phyloP scores from a whole-genome alignment of 306 rosid genomes.

The Boehmeria nivea region DNA sequence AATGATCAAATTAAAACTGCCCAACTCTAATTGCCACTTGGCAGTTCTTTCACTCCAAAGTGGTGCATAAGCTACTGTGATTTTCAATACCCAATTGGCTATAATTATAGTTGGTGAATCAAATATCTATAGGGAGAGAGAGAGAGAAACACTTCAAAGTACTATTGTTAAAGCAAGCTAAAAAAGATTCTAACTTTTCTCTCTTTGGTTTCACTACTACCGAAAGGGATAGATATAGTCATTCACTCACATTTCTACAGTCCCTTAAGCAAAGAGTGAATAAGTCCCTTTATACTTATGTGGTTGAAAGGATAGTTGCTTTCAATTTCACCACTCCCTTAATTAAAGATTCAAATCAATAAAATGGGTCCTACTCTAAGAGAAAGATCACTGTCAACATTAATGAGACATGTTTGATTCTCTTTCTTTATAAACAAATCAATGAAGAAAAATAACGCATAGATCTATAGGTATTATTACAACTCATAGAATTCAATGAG shows the following conservation, averaged over 20 bases:
- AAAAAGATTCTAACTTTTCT: neutral
- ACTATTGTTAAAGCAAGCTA: neutral
- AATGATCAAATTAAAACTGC: too few relatives aligned
- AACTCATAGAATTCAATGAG: neutral
- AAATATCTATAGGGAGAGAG: neutral
- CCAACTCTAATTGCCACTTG: neutral
- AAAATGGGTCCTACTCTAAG: conserved; percentile 26
- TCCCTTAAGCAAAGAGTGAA: conserved; percentile 7
- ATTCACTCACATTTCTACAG: neutral
- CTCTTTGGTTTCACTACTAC: conserved; percentile 6
- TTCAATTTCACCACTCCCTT: conserved; percentile 29
- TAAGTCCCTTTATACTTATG: neutral
- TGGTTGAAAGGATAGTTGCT: conserved; percentile 22
- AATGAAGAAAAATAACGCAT: conserved; percentile 3
- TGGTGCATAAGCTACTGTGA: neutral
- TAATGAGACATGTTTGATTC: conserved; percentile 21
- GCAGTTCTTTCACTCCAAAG: neutral
- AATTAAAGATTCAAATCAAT: conserved; percentile 5
- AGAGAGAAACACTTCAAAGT: neutral
- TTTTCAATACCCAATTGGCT: neutral
- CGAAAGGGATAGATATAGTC: conserved; percentile 1
- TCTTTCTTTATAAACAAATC: conserved; percentile 3
- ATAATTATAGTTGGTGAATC: neutral
- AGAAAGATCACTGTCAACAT: conserved; percentile 32
- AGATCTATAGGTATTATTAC: neutral